These are phyloP conservation scores for Cucumis cinereus DNA, from an alignment of 306 rosid genomes.

Conservation along the genomic window DNA sequence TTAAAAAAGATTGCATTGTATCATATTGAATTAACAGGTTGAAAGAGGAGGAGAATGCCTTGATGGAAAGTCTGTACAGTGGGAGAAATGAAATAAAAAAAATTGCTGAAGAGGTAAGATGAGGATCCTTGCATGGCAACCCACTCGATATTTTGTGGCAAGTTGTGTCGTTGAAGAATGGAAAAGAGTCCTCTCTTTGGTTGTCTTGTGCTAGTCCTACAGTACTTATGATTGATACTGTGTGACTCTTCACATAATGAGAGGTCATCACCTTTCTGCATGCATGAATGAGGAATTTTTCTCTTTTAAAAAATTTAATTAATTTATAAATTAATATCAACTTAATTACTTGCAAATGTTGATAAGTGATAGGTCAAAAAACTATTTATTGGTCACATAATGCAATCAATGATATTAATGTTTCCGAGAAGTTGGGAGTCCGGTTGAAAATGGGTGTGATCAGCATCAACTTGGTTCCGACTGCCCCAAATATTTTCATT, in stretches of 20 bases:
- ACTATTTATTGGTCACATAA: not conserved
- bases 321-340: not conserved
- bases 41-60: conserved; percentile 42
- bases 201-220: not conserved
- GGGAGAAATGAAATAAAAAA: conserved; percentile 25
- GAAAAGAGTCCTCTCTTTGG: not conserved
- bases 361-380: not conserved
- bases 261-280: not conserved
- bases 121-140: not conserved
- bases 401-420: not conserved
- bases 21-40: conserved; percentile 33
- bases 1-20: not conserved
- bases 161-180: not conserved
- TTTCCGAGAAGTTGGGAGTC: not conserved
- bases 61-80: conserved; percentile 18
- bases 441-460: not conserved
- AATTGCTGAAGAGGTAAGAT: conserved; percentile 38
- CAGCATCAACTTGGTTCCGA: not conserved
- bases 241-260: not conserved
- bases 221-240: not conserved
- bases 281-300: not conserved
- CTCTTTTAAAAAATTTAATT: not conserved
- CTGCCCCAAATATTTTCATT: not conserved
- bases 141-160: not conserved
- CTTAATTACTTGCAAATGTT: not conserved